Evolutionary conservation across 495 filamentous ascomycete genomes (phyloP).

Genomic region (Sporormia fimetaria): DNA sequence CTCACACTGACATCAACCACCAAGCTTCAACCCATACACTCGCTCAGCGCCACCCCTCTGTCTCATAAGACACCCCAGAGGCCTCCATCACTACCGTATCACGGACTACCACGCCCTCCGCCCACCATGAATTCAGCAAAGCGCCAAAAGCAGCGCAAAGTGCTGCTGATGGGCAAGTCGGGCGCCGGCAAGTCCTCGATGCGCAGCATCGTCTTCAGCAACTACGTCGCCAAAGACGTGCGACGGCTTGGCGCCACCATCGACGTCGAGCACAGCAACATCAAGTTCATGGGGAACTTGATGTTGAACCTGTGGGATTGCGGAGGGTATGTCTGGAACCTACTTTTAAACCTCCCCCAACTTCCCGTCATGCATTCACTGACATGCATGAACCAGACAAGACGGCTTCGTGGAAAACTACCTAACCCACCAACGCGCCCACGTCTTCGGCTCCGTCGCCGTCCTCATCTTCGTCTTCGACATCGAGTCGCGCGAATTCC

Average conservation of each 20-base stretch:
- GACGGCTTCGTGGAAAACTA: slow-evolving; percentile 98
- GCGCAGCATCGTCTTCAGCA: slow-evolving; percentile 96
- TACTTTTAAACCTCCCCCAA: neutral
- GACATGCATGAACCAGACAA: slow-evolving; percentile 52
- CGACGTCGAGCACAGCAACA: slow-evolving; percentile 93
- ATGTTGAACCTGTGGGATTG: slow-evolving; percentile 98
- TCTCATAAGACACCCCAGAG: no score
- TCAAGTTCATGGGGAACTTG: slow-evolving; percentile 94
- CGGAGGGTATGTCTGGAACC: slow-evolving; percentile 49
- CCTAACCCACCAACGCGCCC: slow-evolving; percentile 79
- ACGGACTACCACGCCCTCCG: neutral
- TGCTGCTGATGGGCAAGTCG: slow-evolving; percentile 64
- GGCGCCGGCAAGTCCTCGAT: slow-evolving; percentile 99
- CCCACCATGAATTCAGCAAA: slow-evolving; percentile 31
- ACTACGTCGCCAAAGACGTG: slow-evolving; percentile 94
- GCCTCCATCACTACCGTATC: neutral
- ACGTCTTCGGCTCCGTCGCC: slow-evolving; percentile 93
- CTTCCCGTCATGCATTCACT: no score
- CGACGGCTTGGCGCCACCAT: slow-evolving; percentile 92
- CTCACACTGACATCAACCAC: no score
- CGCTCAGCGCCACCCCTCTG: no score
- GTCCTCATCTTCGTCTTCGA: slow-evolving; percentile 99
- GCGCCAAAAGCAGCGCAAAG: slow-evolving; percentile 37
- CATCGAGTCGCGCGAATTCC: slow-evolving; percentile 87
- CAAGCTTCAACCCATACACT: no score